Evolutionary conservation across 2,329 filamentous ascomycete species (phyloP).

Genomic region (Venturia oleaginea): DNA sequence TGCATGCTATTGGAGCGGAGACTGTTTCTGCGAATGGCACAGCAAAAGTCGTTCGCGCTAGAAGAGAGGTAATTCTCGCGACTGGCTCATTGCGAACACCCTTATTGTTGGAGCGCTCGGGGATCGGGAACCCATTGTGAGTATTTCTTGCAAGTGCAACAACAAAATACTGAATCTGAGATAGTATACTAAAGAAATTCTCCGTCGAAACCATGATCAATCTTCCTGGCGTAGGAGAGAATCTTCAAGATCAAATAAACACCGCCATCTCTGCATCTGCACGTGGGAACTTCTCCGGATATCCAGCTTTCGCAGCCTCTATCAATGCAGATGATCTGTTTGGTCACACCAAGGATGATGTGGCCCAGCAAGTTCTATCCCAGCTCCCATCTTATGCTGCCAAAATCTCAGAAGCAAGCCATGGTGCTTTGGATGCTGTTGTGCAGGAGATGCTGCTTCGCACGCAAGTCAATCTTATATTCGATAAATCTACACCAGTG

Average conservation of each 20-base stretch:
- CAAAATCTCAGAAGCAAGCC: no score
- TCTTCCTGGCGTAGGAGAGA: conserved; percentile 11
- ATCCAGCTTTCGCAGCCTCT: not conserved
- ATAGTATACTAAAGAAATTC: not conserved
- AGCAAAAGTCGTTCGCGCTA: no score
- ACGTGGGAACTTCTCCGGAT: not conserved
- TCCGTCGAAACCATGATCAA: conserved; percentile 5
- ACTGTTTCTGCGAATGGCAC: no score
- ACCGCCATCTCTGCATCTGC: not conserved
- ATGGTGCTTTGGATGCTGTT: not conserved
- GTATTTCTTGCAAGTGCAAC: not conserved
- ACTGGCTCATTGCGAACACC: not conserved
- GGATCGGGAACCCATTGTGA: not conserved
- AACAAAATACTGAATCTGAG: no score
- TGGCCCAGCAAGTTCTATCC: no score
- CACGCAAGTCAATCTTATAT: not conserved
- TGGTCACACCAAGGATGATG: no score
- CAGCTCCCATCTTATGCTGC: not conserved
- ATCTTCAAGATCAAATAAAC: conserved; percentile 9
- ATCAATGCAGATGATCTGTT: no score
- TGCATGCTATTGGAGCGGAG: no score
- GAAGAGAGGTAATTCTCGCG: not conserved
- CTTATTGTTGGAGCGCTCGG: not conserved
- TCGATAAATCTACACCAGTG: not conserved
- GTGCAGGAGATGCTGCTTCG: not conserved